phyloP scores from a whole-genome alignment of 495 filamentous ascomycete species.

The Xylaria bambusicola region DNA sequence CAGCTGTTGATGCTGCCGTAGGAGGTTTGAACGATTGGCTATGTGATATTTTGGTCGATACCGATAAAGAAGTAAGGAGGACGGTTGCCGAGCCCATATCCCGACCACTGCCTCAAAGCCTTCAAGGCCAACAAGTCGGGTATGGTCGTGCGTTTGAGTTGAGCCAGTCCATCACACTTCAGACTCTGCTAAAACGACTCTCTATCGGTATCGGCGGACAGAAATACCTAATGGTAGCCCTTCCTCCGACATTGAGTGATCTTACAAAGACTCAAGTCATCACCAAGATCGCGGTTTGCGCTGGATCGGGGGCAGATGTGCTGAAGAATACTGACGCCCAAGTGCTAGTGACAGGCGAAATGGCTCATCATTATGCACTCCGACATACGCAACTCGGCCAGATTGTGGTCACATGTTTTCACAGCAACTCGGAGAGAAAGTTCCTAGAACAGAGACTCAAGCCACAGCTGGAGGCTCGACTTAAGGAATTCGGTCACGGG shows the following conservation, averaged over 20 bases:
- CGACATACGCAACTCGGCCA: constrained; percentile 86
- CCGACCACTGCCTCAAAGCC: constrained; percentile 44
- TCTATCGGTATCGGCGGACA: constrained; percentile 39
- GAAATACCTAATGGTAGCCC: constrained; percentile 43
- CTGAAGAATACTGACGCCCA: constrained; percentile 71
- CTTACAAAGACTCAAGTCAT: constrained; percentile 44
- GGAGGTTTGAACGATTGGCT: constrained; percentile 95
- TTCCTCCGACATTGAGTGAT: constrained; percentile 30
- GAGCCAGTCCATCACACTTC: constrained; percentile 56
- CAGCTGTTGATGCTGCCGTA: constrained; percentile 84
- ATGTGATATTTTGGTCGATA: constrained; percentile 70
- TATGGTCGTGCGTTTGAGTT: constrained; percentile 77
- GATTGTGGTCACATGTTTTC: constrained; percentile 80
- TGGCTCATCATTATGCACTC: constrained; percentile 89
- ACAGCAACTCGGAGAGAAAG: constrained; percentile 86
- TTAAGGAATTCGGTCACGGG: constrained; percentile 40
- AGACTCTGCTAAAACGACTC: constrained; percentile 58
- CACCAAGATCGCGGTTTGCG: constrained; percentile 68
- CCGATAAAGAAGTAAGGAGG: constrained; percentile 27
- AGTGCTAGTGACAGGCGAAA: constrained; percentile 85
- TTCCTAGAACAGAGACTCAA: constrained; percentile 74
- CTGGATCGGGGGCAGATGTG: constrained; percentile 77
- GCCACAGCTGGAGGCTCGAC: constrained; percentile 56
- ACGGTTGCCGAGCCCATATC: constrained; percentile 42
- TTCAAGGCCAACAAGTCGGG: constrained; percentile 61